phyloP scores from a whole-genome alignment of 352 stramenopile genomes.

The Phytophthora citrophthora region DNA sequence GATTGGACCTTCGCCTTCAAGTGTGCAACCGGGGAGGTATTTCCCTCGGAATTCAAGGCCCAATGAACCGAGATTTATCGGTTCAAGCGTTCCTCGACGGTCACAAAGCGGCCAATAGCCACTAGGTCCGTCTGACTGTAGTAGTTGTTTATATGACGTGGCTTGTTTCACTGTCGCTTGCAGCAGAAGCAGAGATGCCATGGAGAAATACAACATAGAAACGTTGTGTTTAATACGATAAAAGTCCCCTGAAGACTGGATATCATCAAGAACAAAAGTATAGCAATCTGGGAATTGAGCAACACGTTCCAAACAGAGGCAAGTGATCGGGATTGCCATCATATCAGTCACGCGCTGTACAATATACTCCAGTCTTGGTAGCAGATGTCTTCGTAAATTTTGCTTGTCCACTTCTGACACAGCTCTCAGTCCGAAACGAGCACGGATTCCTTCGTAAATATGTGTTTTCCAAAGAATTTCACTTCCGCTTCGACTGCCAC shows the following conservation, averaged over 20 bases:
- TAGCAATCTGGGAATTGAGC: conserved; percentile 66
- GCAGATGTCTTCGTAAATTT: conserved; percentile 67
- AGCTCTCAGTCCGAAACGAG: conserved; percentile 69
- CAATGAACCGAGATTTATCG: conserved; percentile 73
- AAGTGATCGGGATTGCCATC: conserved; percentile 60
- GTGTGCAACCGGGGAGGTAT: conserved; percentile 64
- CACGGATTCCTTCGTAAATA: conserved; percentile 75
- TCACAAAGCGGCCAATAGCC: conserved; percentile 92
- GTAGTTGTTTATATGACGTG: conserved; percentile 80
- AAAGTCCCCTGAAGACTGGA: conserved; percentile 34
- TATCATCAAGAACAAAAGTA: conserved; percentile 79
- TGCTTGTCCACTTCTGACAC: conserved; percentile 82
- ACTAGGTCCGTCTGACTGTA: conserved; percentile 66
- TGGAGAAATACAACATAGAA: conserved; percentile 86
- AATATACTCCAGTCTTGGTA: conserved; percentile 59
- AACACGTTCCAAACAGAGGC: conserved; percentile 50
- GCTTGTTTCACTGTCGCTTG: conserved; percentile 78
- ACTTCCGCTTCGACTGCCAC: conserved; percentile 57
- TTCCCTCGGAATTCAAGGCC: conserved; percentile 53
- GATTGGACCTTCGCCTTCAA: conserved; percentile 82
- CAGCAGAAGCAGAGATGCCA: conserved; percentile 84
- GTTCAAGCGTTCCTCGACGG: conserved; percentile 66
- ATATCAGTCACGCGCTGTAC: conserved; percentile 58
- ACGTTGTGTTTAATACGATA: conserved; percentile 88
- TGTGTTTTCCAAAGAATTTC: conserved; percentile 78